Evolutionary conservation across 768 basidiomycete genomes (phyloP).

Genomic region (Leccinum obscurum): DNA sequence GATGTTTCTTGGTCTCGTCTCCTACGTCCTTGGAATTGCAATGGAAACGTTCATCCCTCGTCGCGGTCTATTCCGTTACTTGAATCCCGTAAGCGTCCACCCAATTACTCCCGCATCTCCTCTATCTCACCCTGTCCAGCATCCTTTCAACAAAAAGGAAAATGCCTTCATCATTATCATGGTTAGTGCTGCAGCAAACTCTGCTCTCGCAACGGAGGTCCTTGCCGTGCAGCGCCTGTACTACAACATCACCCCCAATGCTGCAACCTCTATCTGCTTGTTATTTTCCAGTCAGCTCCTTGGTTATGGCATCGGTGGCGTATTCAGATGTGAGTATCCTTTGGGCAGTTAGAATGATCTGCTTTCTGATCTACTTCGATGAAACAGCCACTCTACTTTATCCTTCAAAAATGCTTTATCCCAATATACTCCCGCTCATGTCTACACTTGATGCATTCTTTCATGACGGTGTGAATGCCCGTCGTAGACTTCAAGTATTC

Average conservation of each 20-base stretch:
- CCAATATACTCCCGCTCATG: conserved; percentile 29
- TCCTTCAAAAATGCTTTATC: conserved; percentile 45
- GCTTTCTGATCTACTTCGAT: conserved; percentile 1
- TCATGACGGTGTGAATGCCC: conserved; percentile 39
- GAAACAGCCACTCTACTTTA: conserved; percentile 39
- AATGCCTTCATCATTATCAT: conserved; percentile 59
- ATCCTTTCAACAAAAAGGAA: conserved; percentile 61
- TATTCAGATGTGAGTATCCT: conserved; percentile 43
- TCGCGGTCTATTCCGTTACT: conserved; percentile 44
- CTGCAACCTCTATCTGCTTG: conserved; percentile 45
- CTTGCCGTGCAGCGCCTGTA: conserved; percentile 54
- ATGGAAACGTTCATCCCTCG: conserved; percentile 48
- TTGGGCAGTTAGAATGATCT: not conserved
- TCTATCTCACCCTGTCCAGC: conserved; percentile 32
- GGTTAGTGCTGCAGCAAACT: conserved; percentile 53
- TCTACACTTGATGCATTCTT: conserved; percentile 39
- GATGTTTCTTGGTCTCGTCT: conserved; percentile 54
- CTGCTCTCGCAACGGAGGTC: conserved; percentile 54
- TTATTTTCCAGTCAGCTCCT: conserved; percentile 36
- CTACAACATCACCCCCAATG: conserved; percentile 52
- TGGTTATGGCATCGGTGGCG: conserved; percentile 59
- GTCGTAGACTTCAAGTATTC: conserved; percentile 40
- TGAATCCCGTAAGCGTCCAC: conserved; percentile 44
- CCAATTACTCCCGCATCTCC: not conserved
- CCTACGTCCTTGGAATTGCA: conserved; percentile 47